Percentiles rank a stretch among this genome's conserved stretches.
phyloP scores from a whole-genome alignment of 2,329 filamentous ascomycete species.

The Diaporthe vaccinii region DNA sequence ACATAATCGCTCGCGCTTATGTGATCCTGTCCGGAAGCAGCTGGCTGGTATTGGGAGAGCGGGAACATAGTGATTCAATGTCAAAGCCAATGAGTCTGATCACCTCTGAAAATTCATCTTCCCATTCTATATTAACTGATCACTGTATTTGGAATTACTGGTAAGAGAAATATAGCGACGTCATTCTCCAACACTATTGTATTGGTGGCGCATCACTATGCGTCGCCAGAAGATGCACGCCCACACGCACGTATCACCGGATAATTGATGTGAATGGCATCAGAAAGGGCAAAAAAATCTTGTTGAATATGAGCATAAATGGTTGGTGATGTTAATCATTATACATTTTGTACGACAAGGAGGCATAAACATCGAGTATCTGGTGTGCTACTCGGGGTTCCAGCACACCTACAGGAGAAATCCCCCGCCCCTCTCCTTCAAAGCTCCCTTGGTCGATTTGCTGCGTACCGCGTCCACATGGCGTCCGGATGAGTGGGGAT shows the following conservation, averaged over 20 bases:
- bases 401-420: background rate
- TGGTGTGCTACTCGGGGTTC: background rate
- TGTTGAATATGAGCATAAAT: background rate
- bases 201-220: background rate
- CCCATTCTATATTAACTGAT: background rate
- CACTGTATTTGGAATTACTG: too few relatives aligned
- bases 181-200: background rate
- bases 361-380: background rate
- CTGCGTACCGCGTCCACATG: conserved; percentile 8
- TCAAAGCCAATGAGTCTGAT: background rate
- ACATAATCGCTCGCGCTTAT: conserved; percentile 25
- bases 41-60: background rate
- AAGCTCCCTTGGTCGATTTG: background rate
- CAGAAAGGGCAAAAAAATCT: background rate
- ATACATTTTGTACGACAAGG: background rate
- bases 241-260: background rate
- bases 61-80: background rate
- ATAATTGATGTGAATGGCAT: background rate
- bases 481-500: conserved; percentile 21
- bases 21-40: conserved; percentile 5
- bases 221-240: background rate
- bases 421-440: background rate
- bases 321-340: background rate
- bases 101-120: background rate
- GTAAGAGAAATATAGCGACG: background rate